Base-by-base conservation (phyloP, 345 rosid species). In the Acer campestre region DNA sequence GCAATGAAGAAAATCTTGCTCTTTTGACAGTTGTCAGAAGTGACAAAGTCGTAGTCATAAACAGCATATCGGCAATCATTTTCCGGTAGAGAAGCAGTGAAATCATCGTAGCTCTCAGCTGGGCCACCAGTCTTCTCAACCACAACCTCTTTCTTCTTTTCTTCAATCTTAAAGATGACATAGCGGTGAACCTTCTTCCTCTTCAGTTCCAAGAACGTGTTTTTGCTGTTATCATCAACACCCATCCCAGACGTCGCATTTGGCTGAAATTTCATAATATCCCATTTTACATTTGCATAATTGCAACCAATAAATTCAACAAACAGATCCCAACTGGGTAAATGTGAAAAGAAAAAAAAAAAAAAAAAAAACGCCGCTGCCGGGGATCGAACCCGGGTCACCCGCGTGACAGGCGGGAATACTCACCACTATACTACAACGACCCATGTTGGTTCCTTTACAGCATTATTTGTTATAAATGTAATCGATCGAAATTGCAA, bases 341-440 rank as follows among this genome's bases (percentile, higher is more conserved):
- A 40, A 0, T 40, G 7, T 0, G n/a, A n/a, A n/a, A 40, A 40
- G 0, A 44, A 44, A 44, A 44, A 18, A 18, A 58, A 6, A n/a
- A 5, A 0, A 17, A 0, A 2, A 63, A 59, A 0, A 2, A 0
- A 0, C 97, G 89, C 94, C 93, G 91, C 85, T 90, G 93, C 97
- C 92, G 94, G 96, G 90, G 91, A 89, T 92, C 98, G 98, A 93
- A 92, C 95, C 89, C 96, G 91, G 96, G 98, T 89, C 97, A 38
- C 94, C 95, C 89, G 92, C 90, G 92, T 95, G 99, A 96, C 95
- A 91, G 97, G 88, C 96, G 89, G 93, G 88, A 84, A 92, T 91
- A 89, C 96, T 91, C 0, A 90, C 96, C 97, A 89, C 97, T 88
- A 91, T 92, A 93, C 95, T 92, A 91, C 97, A 90, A 95, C 97